Conservation (phyloP, 768 basidiomycete genomes). For the Mycena capillaripes region DNA sequence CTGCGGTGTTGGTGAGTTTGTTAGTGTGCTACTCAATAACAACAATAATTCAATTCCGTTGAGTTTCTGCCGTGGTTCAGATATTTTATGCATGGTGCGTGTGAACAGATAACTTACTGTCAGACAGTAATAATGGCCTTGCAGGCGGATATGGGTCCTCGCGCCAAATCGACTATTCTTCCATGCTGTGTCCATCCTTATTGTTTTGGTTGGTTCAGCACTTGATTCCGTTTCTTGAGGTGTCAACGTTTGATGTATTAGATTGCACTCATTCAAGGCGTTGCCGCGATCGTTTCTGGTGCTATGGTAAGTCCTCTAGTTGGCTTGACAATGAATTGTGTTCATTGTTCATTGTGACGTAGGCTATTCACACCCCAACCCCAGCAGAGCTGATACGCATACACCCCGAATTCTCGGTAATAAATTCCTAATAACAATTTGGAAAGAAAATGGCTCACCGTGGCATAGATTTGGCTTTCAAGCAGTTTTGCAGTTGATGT, state of each 20-base stretch:
- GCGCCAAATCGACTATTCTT: neutral
- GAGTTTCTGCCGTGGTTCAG: neutral
- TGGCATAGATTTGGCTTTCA: slow-evolving; percentile 26
- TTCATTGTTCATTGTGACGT: neutral
- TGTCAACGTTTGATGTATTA: too few relatives aligned
- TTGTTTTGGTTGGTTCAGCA: slow-evolving; percentile 3
- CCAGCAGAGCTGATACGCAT: neutral
- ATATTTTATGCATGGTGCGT: slow-evolving; percentile 12
- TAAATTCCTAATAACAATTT: neutral
- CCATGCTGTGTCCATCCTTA: neutral
- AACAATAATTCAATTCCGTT: too few relatives aligned
- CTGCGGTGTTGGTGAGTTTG: neutral
- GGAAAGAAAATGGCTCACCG: too few relatives aligned
- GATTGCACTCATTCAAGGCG: neutral
- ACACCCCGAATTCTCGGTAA: slow-evolving; percentile 19
- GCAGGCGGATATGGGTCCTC: slow-evolving; percentile 19
- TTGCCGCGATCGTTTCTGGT: neutral
- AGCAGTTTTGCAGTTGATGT: slow-evolving; percentile 28
- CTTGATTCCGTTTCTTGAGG: neutral
- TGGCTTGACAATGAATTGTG: too few relatives aligned
- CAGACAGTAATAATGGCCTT: too few relatives aligned
- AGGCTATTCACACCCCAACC: neutral
- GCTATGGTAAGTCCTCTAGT: too few relatives aligned
- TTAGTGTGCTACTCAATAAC: too few relatives aligned
- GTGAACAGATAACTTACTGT: neutral